Conservation (phyloP, 345 rosid species). For the Rubroshorea leprosula region DNA sequence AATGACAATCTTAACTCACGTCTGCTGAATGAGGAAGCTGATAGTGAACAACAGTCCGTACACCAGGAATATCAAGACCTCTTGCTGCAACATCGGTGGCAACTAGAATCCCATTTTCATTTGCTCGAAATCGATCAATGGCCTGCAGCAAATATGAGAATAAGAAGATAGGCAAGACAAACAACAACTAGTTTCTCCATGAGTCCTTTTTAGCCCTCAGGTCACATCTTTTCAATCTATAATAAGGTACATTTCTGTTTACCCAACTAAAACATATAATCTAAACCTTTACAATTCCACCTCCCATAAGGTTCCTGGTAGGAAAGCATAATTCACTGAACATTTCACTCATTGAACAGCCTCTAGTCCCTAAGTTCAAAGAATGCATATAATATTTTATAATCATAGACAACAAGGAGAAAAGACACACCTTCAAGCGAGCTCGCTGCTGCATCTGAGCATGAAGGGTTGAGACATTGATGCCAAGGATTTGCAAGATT, state of each 20-base stretch:
- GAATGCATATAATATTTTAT: too few relatives aligned
- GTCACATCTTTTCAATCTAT: too few relatives aligned
- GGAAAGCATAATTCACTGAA: too few relatives aligned
- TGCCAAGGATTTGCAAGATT: slow-evolving; percentile 65
- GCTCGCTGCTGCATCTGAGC: slow-evolving; percentile 98
- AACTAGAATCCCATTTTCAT: slow-evolving; percentile 68
- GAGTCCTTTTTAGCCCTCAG: too few relatives aligned
- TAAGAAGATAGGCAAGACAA: background rate
- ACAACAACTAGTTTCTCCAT: too few relatives aligned
- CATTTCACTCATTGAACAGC: too few relatives aligned
- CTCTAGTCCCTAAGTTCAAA: too few relatives aligned
- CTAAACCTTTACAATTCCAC: too few relatives aligned
- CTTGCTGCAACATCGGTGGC: slow-evolving; percentile 99
- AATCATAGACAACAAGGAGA: slow-evolving; percentile 2
- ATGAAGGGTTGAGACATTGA: slow-evolving; percentile 63
- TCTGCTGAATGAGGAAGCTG: slow-evolving; percentile 99
- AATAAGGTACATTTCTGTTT: too few relatives aligned
- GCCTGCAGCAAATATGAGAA: slow-evolving; percentile 41
- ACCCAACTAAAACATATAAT: too few relatives aligned
- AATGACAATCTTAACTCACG: slow-evolving; percentile 33
- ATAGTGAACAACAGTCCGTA: slow-evolving; percentile 89
- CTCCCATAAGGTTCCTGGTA: too few relatives aligned
- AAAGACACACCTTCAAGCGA: slow-evolving; percentile 92
- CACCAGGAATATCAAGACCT: slow-evolving; percentile 94
- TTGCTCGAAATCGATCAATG: slow-evolving; percentile 81